Evolutionary conservation across 2,329 filamentous ascomycete species (phyloP).

Genomic region (Orbilia quercus): DNA sequence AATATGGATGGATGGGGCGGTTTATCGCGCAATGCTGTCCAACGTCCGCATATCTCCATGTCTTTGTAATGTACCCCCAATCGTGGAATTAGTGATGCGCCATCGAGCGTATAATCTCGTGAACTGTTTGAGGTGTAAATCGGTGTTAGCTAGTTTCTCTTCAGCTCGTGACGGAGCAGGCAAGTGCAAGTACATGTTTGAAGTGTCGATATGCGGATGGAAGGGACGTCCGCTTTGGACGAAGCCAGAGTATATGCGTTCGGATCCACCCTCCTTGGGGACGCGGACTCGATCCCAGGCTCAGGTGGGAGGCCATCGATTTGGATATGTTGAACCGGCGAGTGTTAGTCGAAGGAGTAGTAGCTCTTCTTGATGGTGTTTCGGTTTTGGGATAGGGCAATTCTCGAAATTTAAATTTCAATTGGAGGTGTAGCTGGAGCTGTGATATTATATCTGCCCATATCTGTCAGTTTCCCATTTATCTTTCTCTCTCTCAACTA

Average conservation of each 20-base stretch:
- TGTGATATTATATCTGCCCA: slow-evolving; percentile 53
- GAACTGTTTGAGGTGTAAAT: no score
- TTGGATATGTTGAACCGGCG: slow-evolving; percentile 42
- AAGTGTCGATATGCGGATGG: no score
- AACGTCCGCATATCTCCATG: no score
- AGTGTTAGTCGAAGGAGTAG: slow-evolving; percentile 2
- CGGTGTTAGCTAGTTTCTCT: no score
- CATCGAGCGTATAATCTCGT: no score
- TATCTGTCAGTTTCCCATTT: slow-evolving; percentile 39
- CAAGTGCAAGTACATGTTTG: neutral
- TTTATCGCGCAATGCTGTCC: no score
- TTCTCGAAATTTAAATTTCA: slow-evolving; percentile 54
- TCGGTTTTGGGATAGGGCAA: slow-evolving; percentile 44
- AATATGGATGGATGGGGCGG: no score
- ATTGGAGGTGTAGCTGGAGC: no score
- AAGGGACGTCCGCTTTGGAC: slow-evolving; percentile 21
- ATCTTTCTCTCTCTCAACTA: slow-evolving; percentile 23
- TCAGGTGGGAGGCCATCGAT: slow-evolving; percentile 39
- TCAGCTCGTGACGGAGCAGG: no score
- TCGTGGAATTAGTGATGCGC: no score
- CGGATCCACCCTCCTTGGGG: slow-evolving; percentile 55
- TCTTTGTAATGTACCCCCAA: no score
- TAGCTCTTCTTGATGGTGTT: slow-evolving; percentile 25
- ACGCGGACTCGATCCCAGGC: slow-evolving; percentile 35
- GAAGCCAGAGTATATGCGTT: slow-evolving; percentile 40